Evolutionary conservation across 73 alveolate species (phyloP).

Genomic region (Paramecium tetraurelia): DNA sequence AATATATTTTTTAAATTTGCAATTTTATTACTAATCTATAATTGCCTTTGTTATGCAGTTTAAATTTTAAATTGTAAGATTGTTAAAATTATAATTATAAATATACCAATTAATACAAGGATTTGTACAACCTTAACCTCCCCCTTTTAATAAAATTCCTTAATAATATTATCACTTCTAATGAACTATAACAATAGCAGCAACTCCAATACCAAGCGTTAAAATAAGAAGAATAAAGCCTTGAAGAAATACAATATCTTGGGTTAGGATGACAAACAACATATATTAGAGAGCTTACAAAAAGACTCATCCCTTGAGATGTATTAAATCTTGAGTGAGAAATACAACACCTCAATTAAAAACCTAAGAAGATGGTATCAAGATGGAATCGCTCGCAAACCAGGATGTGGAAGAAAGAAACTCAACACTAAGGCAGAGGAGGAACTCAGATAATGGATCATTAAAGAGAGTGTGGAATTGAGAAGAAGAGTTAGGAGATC

Average conservation of each 20-base stretch:
- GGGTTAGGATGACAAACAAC: neutral
- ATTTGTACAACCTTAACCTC: neutral
- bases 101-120: neutral
- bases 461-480: neutral
- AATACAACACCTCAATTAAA: neutral
- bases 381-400: conserved; percentile 6
- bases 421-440: conserved; percentile 1
- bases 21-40: neutral
- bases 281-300: neutral
- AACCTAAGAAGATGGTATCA: conserved; percentile 32
- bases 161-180: neutral
- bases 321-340: neutral
- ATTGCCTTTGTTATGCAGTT: neutral
- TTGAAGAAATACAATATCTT: neutral
- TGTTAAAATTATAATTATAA: neutral
- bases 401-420: conserved; percentile 52
- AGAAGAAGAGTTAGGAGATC: conserved; percentile 18
- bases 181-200: conserved; percentile 12
- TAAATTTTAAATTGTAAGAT: neutral
- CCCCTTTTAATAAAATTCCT: neutral
- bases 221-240: neutral
- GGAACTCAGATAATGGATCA: neutral
- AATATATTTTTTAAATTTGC: neutral
- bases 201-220: neutral
- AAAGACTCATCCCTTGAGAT: neutral